Conservation (phyloP, 345 rosid genomes). For the Eucalyptus urophylla region DNA sequence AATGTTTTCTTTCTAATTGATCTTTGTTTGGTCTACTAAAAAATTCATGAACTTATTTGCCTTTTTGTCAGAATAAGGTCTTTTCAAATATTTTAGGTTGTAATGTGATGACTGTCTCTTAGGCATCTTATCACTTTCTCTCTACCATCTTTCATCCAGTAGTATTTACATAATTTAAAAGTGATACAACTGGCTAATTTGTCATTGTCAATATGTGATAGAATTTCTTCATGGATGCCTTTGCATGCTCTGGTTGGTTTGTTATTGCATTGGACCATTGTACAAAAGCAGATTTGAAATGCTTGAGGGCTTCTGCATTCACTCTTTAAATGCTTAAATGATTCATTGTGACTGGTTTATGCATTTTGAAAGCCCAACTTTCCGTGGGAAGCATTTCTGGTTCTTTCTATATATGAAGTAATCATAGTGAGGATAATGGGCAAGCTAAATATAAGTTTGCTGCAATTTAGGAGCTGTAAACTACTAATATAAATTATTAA, state of each 20-base stretch:
- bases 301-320: neutral
- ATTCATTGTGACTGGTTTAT: neutral
- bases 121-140: neutral
- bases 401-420: neutral
- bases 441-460: neutral
- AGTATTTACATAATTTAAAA: neutral
- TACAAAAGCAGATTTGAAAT: neutral
- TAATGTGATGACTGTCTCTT: neutral
- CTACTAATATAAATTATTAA: neutral
- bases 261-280: neutral
- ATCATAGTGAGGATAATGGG: neutral
- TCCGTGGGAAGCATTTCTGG: neutral
- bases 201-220: neutral
- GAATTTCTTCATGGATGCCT: neutral
- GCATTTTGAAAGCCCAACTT: neutral
- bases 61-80: neutral
- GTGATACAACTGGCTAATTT: neutral
- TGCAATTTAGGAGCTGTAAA: neutral
- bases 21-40: neutral
- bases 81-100: neutral
- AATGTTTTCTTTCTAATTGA: neutral
- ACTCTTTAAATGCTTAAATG: neutral
- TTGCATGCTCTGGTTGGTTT: neutral
- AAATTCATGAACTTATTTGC: neutral
- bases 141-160: neutral